Evolutionary conservation across 2,329 filamentous ascomycete genomes (phyloP), one percentile per base, ranked within the genome.

Genomic region (Phialemoniopsis sp.): DNA sequence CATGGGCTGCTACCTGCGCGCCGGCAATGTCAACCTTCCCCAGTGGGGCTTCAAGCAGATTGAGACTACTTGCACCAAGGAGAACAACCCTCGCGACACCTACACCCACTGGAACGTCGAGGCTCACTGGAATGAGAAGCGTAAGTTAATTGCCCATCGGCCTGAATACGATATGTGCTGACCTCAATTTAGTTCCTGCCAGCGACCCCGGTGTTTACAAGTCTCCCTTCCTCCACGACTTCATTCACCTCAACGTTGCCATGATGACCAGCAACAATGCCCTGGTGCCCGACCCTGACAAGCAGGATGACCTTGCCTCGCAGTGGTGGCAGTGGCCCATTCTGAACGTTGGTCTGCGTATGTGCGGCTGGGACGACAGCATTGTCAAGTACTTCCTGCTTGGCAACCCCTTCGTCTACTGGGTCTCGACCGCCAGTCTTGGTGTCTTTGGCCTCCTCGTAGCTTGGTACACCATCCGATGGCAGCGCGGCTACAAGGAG

Each of bases 211-310:
- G 86, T 54, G 84, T 87, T 41, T 98, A 96, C 73, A 95, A 87
- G 69, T 97, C 91, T 29, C 93, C 94, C 3, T 98, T 98, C 76
- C 74, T 95, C 57, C 90, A 95, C 59, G 93, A 98, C 64, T 98
- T 98, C 56, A 84, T 98, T 47, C 93, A 98, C 63, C 72, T 97
- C 45, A 98, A 98, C 60, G 93, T 98, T 46, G 93, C 93, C 46
- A 98, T 98, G 93, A 96, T 97, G 91, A 98, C 93, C 4, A 97
- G 93, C 30, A 98, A 98, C 76, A 98, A 98, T 58, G 93, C 93
- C 17, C 80, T 98, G 34, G 89, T 98, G 15, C 93, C 93, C 4
- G 93, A 98, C 57, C 91, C 93, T 5, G 93, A 98, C 63, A 98
- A 98, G 78, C 93, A 98, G 64, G 93, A 98, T 56, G 93, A 98